Evolutionary conservation across 805 yeast species (phyloP).

Genomic region (Yarrowia sp.): DNA sequence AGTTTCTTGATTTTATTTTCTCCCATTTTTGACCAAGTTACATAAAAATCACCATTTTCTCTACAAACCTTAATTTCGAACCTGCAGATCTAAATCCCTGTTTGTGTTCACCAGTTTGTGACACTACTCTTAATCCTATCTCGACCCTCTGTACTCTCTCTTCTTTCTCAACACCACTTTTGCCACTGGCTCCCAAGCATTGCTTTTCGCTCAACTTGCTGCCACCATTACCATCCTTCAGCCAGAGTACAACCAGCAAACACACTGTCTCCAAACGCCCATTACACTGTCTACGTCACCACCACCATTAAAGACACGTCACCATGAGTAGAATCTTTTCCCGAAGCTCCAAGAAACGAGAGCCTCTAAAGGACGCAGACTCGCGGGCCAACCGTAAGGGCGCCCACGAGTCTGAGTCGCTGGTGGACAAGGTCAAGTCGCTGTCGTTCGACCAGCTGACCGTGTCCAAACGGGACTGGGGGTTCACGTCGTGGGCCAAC

Average conservation of each 20-base stretch:
- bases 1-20: too few species aligned
- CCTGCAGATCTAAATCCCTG: too few species aligned
- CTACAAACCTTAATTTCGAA: too few species aligned
- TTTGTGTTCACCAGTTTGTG: too few species aligned
- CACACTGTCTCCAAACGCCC: too few species aligned
- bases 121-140: too few species aligned
- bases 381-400: not conserved
- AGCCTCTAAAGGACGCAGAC: slow-evolving; percentile 17
- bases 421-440: slow-evolving; percentile 14
- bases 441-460: slow-evolving; percentile 17
- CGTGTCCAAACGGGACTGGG: slow-evolving; percentile 6
- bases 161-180: not conserved
- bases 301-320: not conserved
- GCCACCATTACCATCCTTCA: too few species aligned
- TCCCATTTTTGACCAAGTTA: too few species aligned
- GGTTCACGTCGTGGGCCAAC: slow-evolving; percentile 8
- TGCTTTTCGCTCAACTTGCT: not conserved
- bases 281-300: too few species aligned
- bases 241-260: too few species aligned
- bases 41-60: too few species aligned
- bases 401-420: not conserved
- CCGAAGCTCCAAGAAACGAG: slow-evolving; percentile 1
- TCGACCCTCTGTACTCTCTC: not conserved
- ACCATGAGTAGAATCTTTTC: slow-evolving; percentile 17
- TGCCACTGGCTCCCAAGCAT: not conserved